Conservation (phyloP, 192 early-diverging fungal genomes). For the Coemansia sp. region DNA sequence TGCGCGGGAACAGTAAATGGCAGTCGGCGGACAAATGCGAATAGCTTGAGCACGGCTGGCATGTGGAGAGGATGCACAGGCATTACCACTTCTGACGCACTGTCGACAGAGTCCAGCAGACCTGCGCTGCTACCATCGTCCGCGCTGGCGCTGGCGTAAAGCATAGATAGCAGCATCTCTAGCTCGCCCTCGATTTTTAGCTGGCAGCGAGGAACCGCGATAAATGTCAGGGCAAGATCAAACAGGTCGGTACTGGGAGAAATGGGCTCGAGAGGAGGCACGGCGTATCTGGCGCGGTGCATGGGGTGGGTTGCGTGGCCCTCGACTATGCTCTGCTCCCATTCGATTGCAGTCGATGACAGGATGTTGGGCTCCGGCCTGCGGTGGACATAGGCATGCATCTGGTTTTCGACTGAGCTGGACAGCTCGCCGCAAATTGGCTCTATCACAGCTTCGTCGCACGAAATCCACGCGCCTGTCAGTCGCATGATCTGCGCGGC, state of each 20-base stretch:
- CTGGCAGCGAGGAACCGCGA: conserved; percentile 54
- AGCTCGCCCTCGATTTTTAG: conserved; percentile 54
- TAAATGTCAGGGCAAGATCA: conserved; percentile 49
- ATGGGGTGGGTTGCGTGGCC: conserved; percentile 76
- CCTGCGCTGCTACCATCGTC: conserved; percentile 14
- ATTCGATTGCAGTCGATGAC: conserved; percentile 56
- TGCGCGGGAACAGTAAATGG: conserved; percentile 43
- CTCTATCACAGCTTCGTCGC: conserved; percentile 19
- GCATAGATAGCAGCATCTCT: conserved; percentile 36
- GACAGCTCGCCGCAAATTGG: conserved; percentile 57
- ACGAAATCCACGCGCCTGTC: conserved; percentile 53
- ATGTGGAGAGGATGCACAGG: conserved; percentile 67
- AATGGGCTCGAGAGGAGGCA: conserved; percentile 59
- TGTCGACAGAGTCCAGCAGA: conserved; percentile 27
- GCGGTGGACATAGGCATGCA: conserved; percentile 36
- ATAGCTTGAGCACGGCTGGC: conserved; percentile 59
- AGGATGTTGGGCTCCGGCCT: conserved; percentile 32
- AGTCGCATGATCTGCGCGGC: conserved; percentile 50
- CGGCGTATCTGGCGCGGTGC: conserved; percentile 63
- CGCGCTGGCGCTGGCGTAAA: conserved; percentile 27
- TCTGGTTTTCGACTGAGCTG: conserved; percentile 61
- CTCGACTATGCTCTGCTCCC: conserved; percentile 69
- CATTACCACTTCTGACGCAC: conserved; percentile 49
- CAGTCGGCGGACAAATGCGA: conserved; percentile 51
- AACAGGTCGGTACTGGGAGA: conserved; percentile 46